phyloP scores from a whole-genome alignment of 2,329 filamentous ascomycete species.

The Xylariaceae sp. region DNA sequence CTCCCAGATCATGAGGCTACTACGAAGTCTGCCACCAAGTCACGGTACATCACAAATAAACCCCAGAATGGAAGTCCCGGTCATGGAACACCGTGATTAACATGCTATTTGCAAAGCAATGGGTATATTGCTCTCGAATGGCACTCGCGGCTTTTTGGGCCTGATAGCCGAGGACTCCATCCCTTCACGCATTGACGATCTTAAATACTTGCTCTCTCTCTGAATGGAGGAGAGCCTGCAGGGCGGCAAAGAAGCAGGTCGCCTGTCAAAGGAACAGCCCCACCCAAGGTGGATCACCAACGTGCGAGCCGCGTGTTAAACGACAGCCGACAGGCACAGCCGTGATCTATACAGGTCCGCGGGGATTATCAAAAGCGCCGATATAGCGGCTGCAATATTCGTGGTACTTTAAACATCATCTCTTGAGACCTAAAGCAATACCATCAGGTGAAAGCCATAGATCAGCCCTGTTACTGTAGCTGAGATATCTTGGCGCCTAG shows the following conservation, averaged over 20 bases:
- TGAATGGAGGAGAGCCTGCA: slow-evolving; percentile 19
- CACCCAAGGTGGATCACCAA: slow-evolving; percentile 22
- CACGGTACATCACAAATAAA: slow-evolving; percentile 1
- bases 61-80: slow-evolving; percentile 21
- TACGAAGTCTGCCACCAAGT: background rate
- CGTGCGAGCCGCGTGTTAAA: slow-evolving; percentile 10
- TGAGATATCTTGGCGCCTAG: slow-evolving; percentile 17
- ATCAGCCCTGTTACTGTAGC: slow-evolving; percentile 18
- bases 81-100: slow-evolving; percentile 20
- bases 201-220: slow-evolving; percentile 15
- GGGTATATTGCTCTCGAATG: slow-evolving; percentile 27
- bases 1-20: background rate
- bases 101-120: slow-evolving; percentile 20
- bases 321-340: background rate
- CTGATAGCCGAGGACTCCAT: slow-evolving; percentile 24
- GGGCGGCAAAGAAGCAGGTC: slow-evolving; percentile 9
- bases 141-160: slow-evolving; percentile 26
- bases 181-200: slow-evolving; percentile 20
- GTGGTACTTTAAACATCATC: background rate
- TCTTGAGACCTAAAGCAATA: background rate
- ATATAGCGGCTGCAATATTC: background rate
- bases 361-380: background rate
- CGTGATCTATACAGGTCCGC: background rate
- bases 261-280: slow-evolving; percentile 2
- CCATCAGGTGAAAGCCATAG: background rate